Conservation (phyloP, 2,329 filamentous ascomycete genomes). For the Colletotrichum salicis region DNA sequence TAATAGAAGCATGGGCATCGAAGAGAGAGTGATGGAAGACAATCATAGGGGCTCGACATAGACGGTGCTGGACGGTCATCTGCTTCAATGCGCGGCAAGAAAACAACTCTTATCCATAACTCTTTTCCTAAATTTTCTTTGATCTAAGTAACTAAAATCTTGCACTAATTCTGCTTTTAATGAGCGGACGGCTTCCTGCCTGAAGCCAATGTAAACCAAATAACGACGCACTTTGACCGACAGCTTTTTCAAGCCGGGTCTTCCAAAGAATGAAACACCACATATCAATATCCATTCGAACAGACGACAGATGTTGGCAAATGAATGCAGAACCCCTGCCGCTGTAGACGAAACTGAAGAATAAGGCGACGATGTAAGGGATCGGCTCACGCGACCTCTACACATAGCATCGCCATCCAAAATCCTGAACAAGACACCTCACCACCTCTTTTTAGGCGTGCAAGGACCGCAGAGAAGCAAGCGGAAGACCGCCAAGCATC, state of each 20-base stretch:
- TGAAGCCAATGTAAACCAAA: not conserved
- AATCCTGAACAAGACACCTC: not conserved
- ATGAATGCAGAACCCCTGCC: not conserved
- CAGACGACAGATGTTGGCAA: not conserved
- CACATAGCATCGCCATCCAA: not conserved
- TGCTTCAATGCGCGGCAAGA: not conserved
- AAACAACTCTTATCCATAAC: not conserved
- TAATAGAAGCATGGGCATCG: too few relatives aligned
- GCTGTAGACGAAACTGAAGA: not conserved
- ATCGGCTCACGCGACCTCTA: not conserved
- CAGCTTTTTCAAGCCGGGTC: not conserved
- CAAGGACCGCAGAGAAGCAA: not conserved
- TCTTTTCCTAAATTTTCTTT: not conserved
- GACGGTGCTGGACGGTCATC: not conserved
- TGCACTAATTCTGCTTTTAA: not conserved
- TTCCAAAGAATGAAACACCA: not conserved
- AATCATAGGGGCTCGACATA: not conserved
- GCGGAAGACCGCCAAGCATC: not conserved
- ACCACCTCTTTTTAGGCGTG: conserved; percentile 11
- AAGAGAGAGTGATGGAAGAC: not conserved
- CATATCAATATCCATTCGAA: not conserved
- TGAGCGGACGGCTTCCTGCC: not conserved
- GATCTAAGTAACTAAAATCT: not conserved
- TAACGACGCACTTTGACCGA: not conserved
- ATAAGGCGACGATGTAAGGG: not conserved